A percentile compares a stretch with the other conserved stretches of the same genome.
Conservation (phyloP, 345 rosid species). For the Pelargonium nanum region DNA sequence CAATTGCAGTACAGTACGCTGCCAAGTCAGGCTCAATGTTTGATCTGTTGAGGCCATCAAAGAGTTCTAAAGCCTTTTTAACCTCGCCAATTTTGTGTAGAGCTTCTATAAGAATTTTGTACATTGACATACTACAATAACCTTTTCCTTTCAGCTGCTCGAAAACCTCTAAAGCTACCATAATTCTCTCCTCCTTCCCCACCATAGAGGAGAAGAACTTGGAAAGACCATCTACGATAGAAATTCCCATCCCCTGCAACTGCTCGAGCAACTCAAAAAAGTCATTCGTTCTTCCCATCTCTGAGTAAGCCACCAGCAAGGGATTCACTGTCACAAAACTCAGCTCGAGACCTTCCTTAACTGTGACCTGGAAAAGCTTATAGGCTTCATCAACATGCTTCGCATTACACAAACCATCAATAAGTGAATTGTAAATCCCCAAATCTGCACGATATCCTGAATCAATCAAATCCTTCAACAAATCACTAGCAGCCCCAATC, state of each 20-base stretch:
- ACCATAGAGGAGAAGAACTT: slow-evolving; percentile 48
- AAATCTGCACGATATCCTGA: slow-evolving; percentile 81
- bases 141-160: slow-evolving; percentile 50
- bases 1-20: slow-evolving; percentile 44
- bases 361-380: slow-evolving; percentile 45
- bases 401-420: slow-evolving; percentile 58
- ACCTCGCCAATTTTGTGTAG: slow-evolving; percentile 39
- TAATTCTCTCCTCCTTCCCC: slow-evolving; percentile 32
- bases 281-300: slow-evolving; percentile 39
- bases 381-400: slow-evolving; percentile 59
- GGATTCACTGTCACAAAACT: slow-evolving; percentile 58
- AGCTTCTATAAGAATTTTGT: slow-evolving; percentile 59
- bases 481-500: slow-evolving; percentile 54
- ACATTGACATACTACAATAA: slow-evolving; percentile 40
- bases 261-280: slow-evolving; percentile 42
- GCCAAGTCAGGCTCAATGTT: slow-evolving; percentile 43
- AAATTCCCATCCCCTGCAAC: slow-evolving; percentile 44
- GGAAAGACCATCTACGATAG: slow-evolving; percentile 45
- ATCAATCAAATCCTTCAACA: slow-evolving; percentile 71
- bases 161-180: slow-evolving; percentile 51
- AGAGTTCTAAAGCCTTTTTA: slow-evolving; percentile 49
- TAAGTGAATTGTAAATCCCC: slow-evolving; percentile 69
- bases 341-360: slow-evolving; percentile 62
- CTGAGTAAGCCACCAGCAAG: slow-evolving; percentile 55
- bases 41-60: slow-evolving; percentile 38